Evolutionary conservation across 2,329 filamentous ascomycete species (phyloP), one percentile per base, ranked within the genome.

Genomic region (Fusarium miscanthi): DNA sequence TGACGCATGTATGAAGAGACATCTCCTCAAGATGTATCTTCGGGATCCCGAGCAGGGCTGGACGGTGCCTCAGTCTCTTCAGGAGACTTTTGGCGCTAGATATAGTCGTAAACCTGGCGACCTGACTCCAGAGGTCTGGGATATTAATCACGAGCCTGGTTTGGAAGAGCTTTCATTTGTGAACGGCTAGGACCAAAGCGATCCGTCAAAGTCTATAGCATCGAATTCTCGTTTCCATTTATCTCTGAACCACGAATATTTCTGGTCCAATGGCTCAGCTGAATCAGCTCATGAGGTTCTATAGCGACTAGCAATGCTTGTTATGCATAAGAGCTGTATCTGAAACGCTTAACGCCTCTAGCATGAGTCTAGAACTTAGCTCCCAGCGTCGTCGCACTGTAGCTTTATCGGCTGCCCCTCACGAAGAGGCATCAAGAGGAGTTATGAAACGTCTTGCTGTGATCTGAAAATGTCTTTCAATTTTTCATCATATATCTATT

Each of bases 381-480:
- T 51, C 5, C 12, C 16, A 25, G 16, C 11, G 17, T 35, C 30
- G 25, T 48, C 7, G 27, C 27, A 12, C 27, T 17, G 21, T n/a
- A 31, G 27, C 27, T 6, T 31, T 6, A 31, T n/a, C 14, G 21
- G 14, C 10, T 31, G 45, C 16, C 48, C 21, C 8, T 19, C 48
- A 14, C 4, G 2, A 19, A 51, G 8, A 14, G 10, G 2, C n/a
- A 14, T 14, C 6, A 25, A 4, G 2, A 12, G 1, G 30, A 19
- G 16, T 14, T 16, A 33, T 5, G 6, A 10, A 14, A 33, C 2
- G 9, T 5, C n/a, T 6, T 11, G 2, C 6, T 8, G 6, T 8
- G 0, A 25, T 25, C 12, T 25, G 3, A 8, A 25, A 6, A 35
- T 14, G 2, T 25, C 5, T 25, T 25, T 25, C 4, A 25, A 0